A percentile compares a stretch with the other conserved stretches of the same genome.
phyloP scores from a whole-genome alignment of 2,329 filamentous ascomycete genomes.

The Akanthomyces dipterigenus region DNA sequence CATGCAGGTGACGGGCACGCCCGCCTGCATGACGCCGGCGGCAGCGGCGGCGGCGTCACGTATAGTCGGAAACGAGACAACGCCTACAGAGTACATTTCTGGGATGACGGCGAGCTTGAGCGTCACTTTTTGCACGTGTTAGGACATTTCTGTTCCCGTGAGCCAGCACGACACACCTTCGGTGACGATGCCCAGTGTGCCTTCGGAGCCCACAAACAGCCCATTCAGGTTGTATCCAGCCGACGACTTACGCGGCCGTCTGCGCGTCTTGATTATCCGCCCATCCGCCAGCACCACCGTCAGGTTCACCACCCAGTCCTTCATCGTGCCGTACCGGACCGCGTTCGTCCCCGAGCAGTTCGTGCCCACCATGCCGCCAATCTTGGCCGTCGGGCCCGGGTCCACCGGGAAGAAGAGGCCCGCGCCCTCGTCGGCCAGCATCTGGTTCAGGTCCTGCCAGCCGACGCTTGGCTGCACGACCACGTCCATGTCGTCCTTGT shows the following conservation, averaged over 20 bases:
- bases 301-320: constrained; percentile 78
- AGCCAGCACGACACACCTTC: constrained; percentile 55
- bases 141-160: too few species aligned
- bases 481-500: constrained; percentile 85
- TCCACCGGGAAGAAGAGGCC: constrained; percentile 90
- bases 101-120: constrained; percentile 73
- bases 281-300: constrained; percentile 77
- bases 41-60: constrained; percentile 69
- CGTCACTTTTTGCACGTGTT: constrained; percentile 43
- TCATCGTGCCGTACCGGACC: constrained; percentile 78
- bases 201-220: constrained; percentile 75
- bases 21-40: constrained; percentile 67
- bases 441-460: constrained; percentile 84
- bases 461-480: constrained; percentile 85
- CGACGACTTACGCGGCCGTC: constrained; percentile 71
- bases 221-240: constrained; percentile 79
- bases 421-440: constrained; percentile 58
- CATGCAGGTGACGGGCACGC: constrained; percentile 68
- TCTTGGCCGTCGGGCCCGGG: constrained; percentile 66
- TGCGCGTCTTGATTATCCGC: constrained; percentile 69
- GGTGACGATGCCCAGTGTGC: constrained; percentile 73
- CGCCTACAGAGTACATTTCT: constrained; percentile 68
- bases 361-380: constrained; percentile 77
- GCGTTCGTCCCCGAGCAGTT: constrained; percentile 75
- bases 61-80: constrained; percentile 72